A percentile compares a stretch with the other conserved stretches of the same genome.
These are phyloP conservation scores for Syncephalastrum racemosum DNA, from an alignment of 371 early-diverging fungal genomes.

Conservation along the genomic window DNA sequence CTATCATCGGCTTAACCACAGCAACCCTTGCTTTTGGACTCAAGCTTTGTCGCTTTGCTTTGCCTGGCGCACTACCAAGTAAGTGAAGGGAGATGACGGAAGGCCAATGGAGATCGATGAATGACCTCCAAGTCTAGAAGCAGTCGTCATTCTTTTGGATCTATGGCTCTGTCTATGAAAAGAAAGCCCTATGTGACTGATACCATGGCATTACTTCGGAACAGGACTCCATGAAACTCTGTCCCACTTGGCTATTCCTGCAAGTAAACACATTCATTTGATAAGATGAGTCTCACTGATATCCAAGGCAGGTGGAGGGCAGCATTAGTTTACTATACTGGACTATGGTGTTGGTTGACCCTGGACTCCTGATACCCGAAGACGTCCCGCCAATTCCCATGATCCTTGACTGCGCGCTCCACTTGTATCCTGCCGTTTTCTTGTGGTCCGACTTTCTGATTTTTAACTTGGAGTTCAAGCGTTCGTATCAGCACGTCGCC, in stretches of 20 bases:
- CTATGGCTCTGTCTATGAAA: neutral
- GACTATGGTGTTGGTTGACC: conserved; percentile 39
- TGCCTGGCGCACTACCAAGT: conserved; percentile 20
- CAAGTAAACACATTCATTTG: conserved; percentile 13
- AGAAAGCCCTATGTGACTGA: neutral
- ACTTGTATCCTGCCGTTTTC: conserved; percentile 43
- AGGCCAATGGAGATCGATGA: no score
- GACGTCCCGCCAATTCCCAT: conserved; percentile 35
- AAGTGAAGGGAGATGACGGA: neutral
- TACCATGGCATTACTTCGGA: no score
- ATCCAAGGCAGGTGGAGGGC: conserved; percentile 35
- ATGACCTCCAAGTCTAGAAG: no score
- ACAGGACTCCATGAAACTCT: conserved; percentile 25
- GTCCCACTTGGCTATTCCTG: conserved; percentile 36
- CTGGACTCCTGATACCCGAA: conserved; percentile 30
- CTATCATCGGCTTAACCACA: conserved; percentile 25
- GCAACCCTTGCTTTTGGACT: conserved; percentile 25
- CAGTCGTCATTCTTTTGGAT: neutral
- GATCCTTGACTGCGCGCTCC: conserved; percentile 35
- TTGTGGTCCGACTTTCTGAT: conserved; percentile 44
- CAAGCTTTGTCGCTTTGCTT: conserved; percentile 12
- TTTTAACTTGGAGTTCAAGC: conserved; percentile 37
- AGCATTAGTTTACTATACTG: conserved; percentile 43
- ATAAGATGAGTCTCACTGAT: neutral
- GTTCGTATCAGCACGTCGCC: conserved; percentile 31